Evolutionary conservation across 2,329 filamentous ascomycete species (phyloP), one percentile per base, ranked within the genome.

Genomic region (Meredithiella fracta): DNA sequence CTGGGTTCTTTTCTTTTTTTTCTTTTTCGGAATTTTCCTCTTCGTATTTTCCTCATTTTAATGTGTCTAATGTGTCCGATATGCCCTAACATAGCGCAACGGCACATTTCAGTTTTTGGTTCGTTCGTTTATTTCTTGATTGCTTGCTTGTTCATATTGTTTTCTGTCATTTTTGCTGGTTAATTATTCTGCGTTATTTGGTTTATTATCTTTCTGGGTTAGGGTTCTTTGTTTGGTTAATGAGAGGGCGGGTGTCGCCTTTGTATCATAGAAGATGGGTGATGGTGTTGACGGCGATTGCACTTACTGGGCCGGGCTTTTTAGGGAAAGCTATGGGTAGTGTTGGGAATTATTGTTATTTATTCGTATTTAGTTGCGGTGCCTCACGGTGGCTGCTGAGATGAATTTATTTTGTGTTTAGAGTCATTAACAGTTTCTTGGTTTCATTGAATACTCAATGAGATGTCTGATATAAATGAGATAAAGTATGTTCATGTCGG

Each of bases 221-320:
- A 20, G 11, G 23, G 3, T 54, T 49, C n/a, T 14, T 49, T 26
- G 31, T 40, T 54, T 54, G 42, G 22, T 14, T 26, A 49, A 7
- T 23, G 47, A 14, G 20, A 3, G 26, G 15, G 26, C 14, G 15
- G 22, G 22, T 26, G 15, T 26, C n/a, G 31, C 52, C 31, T 54
- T 17, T 54, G 38, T 54, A 54, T 54, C 52, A 54, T 54, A 54
- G 52, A 54, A 44, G 37, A 25, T 23, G 37, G 22, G 31, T 22
- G 52, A 15, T 44, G 31, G 34, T 55, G n/a, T n/a, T n/a, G n/a
- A n/a, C 40, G 44, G 20, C 47, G 17, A 23, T 54, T 20, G 20
- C 25, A 22, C 31, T 17, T 54, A 22, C 23, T 47, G 38, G 23
- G n/a, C 47, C 31, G 17, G 20, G 29, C 2, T 49, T 14, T 49